Conservation (phyloP, 176 grass and related monocot species). For the Canna indica region DNA sequence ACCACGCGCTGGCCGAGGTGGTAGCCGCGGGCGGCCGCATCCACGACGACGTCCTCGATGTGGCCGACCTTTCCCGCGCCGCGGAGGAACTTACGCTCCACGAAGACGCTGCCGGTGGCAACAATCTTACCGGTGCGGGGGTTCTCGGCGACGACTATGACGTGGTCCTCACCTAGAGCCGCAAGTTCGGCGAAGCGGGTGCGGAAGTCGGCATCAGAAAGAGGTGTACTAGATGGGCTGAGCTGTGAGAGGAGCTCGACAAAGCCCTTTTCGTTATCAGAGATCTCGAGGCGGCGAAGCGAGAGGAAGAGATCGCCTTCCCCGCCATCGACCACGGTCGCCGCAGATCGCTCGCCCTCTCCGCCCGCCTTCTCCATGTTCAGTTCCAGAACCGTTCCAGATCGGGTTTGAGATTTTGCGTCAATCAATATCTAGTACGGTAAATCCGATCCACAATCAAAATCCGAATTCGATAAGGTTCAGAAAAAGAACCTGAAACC, state of each 20-base stretch:
- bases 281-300: conserved; percentile 53
- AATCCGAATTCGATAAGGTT: no score
- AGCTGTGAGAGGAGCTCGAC: conserved; percentile 55
- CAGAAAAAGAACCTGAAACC: no score
- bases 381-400: neutral
- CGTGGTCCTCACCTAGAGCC: conserved; percentile 60
- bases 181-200: conserved; percentile 66
- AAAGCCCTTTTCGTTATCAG: conserved; percentile 60
- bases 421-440: no score
- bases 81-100: conserved; percentile 79
- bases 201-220: conserved; percentile 49
- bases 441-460: no score
- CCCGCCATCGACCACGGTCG: neutral
- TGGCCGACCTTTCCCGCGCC: conserved; percentile 65
- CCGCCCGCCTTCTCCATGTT: neutral
- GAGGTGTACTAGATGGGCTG: conserved; percentile 46
- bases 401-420: no score
- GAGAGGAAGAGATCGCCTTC: conserved; percentile 13
- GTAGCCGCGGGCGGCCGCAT: conserved; percentile 38
- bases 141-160: conserved; percentile 70
- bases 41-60: conserved; percentile 82
- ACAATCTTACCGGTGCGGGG: conserved; percentile 30
- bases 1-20: conserved; percentile 48
- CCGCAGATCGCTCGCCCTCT: neutral
- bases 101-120: conserved; percentile 68